Conservation (phyloP, 805 yeast species). For the Wickerhamomyces bovis region DNA sequence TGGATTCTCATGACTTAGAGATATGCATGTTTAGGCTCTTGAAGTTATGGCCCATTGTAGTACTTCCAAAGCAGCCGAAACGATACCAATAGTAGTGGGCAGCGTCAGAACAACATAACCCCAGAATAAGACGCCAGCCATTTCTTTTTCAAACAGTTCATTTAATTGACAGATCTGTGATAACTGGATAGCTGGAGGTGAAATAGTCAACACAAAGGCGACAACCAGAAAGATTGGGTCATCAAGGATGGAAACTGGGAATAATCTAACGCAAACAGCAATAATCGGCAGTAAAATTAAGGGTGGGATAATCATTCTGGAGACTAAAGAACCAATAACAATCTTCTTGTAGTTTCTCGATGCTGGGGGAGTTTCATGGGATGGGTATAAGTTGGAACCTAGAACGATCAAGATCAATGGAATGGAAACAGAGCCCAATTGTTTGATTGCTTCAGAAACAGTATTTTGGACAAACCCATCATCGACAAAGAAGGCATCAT, state of each 20-base stretch:
- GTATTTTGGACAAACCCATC: slow-evolving; percentile 63
- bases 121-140: slow-evolving; percentile 80
- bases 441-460: slow-evolving; percentile 53
- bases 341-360: slow-evolving; percentile 57
- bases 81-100: slow-evolving; percentile 70
- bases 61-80: slow-evolving; percentile 53
- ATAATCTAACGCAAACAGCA: slow-evolving; percentile 54
- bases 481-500: slow-evolving; percentile 49
- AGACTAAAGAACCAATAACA: slow-evolving; percentile 61
- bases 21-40: background rate
- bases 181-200: slow-evolving; percentile 81
- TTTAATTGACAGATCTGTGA: slow-evolving; percentile 78
- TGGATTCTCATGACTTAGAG: background rate
- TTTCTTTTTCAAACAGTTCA: slow-evolving; percentile 69
- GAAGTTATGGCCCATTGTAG: slow-evolving; percentile 32
- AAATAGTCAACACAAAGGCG: slow-evolving; percentile 64
- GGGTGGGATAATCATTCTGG: slow-evolving; percentile 77
- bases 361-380: slow-evolving; percentile 60
- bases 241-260: slow-evolving; percentile 62
- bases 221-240: slow-evolving; percentile 80
- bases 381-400: slow-evolving; percentile 74
- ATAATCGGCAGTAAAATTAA: slow-evolving; percentile 61
- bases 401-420: slow-evolving; percentile 70
- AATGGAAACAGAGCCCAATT: slow-evolving; percentile 69
- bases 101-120: slow-evolving; percentile 72